Conservation (phyloP, 129 eudicot genomes). For the Solidago caesia region DNA sequence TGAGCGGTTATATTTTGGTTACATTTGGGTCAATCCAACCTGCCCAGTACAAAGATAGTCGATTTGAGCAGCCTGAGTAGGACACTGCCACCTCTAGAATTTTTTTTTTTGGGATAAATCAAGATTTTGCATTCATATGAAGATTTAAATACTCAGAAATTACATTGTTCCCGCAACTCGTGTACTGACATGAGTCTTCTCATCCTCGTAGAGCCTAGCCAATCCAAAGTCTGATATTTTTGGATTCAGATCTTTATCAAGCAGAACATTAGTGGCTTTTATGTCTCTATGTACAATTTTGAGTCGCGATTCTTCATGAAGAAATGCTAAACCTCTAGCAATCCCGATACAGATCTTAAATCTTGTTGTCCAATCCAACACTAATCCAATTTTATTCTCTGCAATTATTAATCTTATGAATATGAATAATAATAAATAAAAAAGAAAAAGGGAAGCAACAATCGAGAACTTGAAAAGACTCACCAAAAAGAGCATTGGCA, state of each 20-base stretch:
- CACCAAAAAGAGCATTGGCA: constrained; percentile 48
- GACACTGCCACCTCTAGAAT: no score
- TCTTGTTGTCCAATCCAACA: constrained; percentile 50
- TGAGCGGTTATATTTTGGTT: not conserved
- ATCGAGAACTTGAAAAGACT: not conserved
- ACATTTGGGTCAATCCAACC: not conserved
- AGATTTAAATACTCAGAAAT: not conserved
- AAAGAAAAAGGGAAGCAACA: not conserved
- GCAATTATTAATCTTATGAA: not conserved
- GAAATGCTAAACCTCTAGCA: constrained; percentile 54
- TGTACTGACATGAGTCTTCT: constrained; percentile 47
- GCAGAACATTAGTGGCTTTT: constrained; percentile 53
- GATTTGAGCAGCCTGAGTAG: not conserved
- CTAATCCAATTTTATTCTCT: constrained; percentile 22
- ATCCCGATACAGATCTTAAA: constrained; percentile 49
- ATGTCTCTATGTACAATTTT: constrained; percentile 61
- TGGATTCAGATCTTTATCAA: constrained; percentile 49
- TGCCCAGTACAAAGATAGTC: not conserved
- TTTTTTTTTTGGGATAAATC: not conserved
- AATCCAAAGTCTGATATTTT: constrained; percentile 60
- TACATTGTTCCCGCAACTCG: constrained; percentile 57
- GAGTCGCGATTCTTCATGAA: constrained; percentile 51
- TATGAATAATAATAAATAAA: constrained; percentile 4
- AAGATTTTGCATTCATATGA: not conserved
- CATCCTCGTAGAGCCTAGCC: constrained; percentile 58